phyloP scores from a whole-genome alignment of 805 yeast genomes.

The Kuraishia piskuri region DNA sequence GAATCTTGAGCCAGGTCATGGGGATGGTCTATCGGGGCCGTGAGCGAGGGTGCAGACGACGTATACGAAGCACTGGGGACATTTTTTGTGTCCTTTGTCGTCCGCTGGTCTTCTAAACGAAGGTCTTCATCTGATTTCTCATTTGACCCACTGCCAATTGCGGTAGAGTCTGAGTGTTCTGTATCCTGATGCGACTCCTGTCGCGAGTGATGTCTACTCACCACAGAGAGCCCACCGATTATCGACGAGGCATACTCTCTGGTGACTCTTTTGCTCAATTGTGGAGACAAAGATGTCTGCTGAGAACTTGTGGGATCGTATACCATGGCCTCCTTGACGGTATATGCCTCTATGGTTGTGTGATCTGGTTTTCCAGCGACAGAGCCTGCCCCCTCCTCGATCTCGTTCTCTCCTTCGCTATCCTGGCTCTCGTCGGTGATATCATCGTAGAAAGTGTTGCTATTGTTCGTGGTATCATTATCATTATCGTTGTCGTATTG shows the following conservation, averaged over 20 bases:
- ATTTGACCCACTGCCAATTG: conserved; percentile 7
- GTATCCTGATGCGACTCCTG: conserved; percentile 6
- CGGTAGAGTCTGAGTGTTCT: conserved; percentile 10
- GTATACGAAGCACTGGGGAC: not conserved
- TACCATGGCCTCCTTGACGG: not conserved
- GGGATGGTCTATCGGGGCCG: not conserved
- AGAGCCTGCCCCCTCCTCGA: not conserved
- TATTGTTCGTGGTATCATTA: not conserved
- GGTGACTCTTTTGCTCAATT: conserved; percentile 1
- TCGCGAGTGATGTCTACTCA: conserved; percentile 4
- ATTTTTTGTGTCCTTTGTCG: conserved; percentile 1
- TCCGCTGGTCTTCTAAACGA: conserved; percentile 9
- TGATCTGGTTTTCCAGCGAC: not conserved
- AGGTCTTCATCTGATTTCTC: conserved; percentile 9
- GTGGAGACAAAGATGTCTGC: not conserved
- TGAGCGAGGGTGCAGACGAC: not conserved
- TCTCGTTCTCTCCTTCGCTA: not conserved
- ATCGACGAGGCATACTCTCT: conserved; percentile 30
- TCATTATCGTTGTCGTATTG: not conserved
- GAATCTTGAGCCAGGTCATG: not conserved
- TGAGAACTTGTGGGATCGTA: not conserved
- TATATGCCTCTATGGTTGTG: not conserved
- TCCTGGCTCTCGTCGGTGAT: not conserved
- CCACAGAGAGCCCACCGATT: conserved; percentile 40
- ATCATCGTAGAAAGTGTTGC: not conserved